A percentile compares a stretch with the other conserved stretches of the same genome.
phyloP scores from a whole-genome alignment of 1,139 yeast genomes.

The Pichia norvegensis region DNA sequence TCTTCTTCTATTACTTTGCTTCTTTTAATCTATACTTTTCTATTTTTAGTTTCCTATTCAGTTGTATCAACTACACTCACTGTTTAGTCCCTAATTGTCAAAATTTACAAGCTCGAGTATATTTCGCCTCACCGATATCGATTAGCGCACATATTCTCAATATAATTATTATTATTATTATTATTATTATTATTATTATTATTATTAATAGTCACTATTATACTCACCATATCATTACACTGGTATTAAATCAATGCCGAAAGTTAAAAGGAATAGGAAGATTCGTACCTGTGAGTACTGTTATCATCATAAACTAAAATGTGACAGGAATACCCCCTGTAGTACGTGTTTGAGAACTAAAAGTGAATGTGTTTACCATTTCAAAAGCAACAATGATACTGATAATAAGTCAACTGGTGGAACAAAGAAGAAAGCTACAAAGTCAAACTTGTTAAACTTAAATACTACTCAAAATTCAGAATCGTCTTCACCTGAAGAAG shows the following conservation, averaged over 20 bases:
- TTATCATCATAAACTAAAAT: conserved; percentile 34
- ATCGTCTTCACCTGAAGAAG: background rate
- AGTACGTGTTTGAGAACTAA: conserved; percentile 22
- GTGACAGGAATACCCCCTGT: conserved; percentile 32
- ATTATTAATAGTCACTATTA: too few relatives aligned
- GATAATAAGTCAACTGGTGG: background rate
- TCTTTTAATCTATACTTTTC: too few relatives aligned
- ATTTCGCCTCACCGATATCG: too few relatives aligned
- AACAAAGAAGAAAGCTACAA: background rate
- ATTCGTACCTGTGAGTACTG: conserved; percentile 33
- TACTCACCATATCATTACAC: too few relatives aligned
- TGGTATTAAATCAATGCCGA: conserved; percentile 8
- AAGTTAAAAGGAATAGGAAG: conserved; percentile 11
- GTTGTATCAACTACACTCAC: too few relatives aligned
- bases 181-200: too few relatives aligned
- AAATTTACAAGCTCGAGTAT: too few relatives aligned
- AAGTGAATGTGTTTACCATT: conserved; percentile 39
- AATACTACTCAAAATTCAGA: background rate
- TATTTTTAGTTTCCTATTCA: too few relatives aligned
- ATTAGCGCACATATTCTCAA: too few relatives aligned
- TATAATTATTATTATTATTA: too few relatives aligned
- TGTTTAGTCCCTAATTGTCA: too few relatives aligned
- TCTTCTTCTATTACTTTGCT: too few relatives aligned
- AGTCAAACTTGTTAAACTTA: background rate
- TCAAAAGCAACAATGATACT: conserved; percentile 28